Conservation (phyloP, 805 yeast species). For the Candida nemodendra region DNA sequence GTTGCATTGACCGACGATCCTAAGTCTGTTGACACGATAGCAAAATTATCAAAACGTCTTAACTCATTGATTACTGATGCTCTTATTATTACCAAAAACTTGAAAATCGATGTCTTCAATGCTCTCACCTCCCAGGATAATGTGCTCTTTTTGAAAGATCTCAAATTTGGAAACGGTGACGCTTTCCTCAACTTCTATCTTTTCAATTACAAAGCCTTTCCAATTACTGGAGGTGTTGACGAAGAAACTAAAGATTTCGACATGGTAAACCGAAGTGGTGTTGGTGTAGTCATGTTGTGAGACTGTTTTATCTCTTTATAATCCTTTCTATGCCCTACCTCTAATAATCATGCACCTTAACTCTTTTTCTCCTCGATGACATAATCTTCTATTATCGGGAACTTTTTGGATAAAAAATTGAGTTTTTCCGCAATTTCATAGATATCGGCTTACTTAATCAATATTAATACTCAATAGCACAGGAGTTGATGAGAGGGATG, state of each 20-base stretch:
- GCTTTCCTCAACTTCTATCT: conserved; percentile 88
- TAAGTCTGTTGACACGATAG: conserved; percentile 39
- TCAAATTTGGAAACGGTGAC: conserved; percentile 92
- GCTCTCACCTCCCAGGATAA: conserved; percentile 92
- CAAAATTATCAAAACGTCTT: conserved; percentile 56
- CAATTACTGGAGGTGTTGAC: conserved; percentile 78
- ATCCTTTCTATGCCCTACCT: no score
- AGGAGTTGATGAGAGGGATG: no score
- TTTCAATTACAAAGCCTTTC: conserved; percentile 84
- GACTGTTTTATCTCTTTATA: no score
- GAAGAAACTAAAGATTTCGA: conserved; percentile 51
- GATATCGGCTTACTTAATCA: no score
- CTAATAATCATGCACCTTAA: no score
- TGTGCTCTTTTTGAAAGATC: conserved; percentile 71
- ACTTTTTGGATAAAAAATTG: no score
- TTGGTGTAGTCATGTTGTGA: conserved; percentile 86
- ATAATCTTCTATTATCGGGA: no score
- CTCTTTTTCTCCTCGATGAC: no score
- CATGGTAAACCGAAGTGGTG: conserved; percentile 62
- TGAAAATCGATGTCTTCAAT: conserved; percentile 85
- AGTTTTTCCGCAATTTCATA: no score
- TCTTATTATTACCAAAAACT: conserved; percentile 64
- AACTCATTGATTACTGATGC: conserved; percentile 67
- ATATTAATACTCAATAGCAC: no score
- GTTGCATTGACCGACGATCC: conserved; percentile 44